Evolutionary conservation across 495 filamentous ascomycete genomes (phyloP).

Genomic region (Acidomyces sp.): DNA sequence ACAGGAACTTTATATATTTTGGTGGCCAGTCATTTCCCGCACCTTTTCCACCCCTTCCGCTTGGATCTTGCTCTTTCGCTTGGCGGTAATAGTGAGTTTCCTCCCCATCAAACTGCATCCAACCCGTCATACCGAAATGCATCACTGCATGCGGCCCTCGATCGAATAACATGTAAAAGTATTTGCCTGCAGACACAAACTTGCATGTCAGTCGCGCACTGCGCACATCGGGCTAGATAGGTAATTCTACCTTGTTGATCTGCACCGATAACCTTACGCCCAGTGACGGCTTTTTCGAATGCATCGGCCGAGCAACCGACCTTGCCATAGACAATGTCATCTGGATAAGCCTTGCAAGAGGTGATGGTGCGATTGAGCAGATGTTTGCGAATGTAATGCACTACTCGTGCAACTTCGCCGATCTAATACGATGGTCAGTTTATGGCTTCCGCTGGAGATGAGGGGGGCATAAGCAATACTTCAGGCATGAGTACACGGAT

Average conservation of each 20-base stretch:
- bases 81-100: conserved; percentile 66
- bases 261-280: conserved; percentile 61
- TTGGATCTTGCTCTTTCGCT: conserved; percentile 44
- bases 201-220: background rate
- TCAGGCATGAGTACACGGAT: no score
- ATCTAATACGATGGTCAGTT: no score
- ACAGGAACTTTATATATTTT: conserved; percentile 72
- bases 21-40: conserved; percentile 61
- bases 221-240: background rate
- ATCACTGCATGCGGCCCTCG: conserved; percentile 75
- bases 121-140: conserved; percentile 87
- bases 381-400: conserved; percentile 67
- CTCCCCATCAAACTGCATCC: conserved; percentile 72
- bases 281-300: conserved; percentile 58
- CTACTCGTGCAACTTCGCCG: conserved; percentile 59
- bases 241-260: conserved; percentile 58
- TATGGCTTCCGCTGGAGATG: no score
- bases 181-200: no score
- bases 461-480: no score
- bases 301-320: conserved; percentile 61
- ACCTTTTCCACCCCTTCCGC: conserved; percentile 30
- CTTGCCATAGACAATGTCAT: conserved; percentile 76
- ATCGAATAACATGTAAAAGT: conserved; percentile 71
- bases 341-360: conserved; percentile 56
- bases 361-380: conserved; percentile 70